Conservation (phyloP, 768 basidiomycete species). For the Clitopilus hobsonii region DNA sequence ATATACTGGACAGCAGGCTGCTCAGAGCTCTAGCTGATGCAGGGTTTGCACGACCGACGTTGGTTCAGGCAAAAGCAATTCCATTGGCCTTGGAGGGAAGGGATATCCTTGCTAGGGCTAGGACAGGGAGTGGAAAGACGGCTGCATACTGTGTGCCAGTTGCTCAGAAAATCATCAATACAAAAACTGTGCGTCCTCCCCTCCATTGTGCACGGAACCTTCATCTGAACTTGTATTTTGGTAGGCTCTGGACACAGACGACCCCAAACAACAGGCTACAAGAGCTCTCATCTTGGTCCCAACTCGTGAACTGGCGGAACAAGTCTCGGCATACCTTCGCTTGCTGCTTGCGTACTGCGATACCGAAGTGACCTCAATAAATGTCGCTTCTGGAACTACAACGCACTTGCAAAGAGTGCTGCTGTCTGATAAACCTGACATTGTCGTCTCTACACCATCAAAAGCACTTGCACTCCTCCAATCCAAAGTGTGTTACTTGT, state of each 20-base stretch:
- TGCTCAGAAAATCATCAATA: constrained; percentile 79
- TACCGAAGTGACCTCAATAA: constrained; percentile 62
- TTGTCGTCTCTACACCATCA: constrained; percentile 35
- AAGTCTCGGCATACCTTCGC: constrained; percentile 70
- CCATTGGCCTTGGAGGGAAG: constrained; percentile 84
- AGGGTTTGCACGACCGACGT: constrained; percentile 86
- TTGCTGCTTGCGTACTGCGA: constrained; percentile 75
- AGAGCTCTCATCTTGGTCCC: constrained; percentile 82
- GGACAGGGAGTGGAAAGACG: constrained; percentile 97
- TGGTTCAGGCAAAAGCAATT: constrained; percentile 89
- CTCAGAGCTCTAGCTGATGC: constrained; percentile 87
- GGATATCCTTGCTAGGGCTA: constrained; percentile 90
- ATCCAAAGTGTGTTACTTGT: constrained; percentile 22
- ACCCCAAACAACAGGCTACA: constrained; percentile 49
- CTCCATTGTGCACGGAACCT: not conserved
- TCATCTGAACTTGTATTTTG: not conserved
- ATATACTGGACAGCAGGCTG: constrained; percentile 79
- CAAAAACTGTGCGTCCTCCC: constrained; percentile 63
- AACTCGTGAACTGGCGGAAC: constrained; percentile 89
- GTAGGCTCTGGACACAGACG: constrained; percentile 33
- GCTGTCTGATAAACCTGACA: constrained; percentile 36
- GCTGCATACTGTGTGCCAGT: constrained; percentile 93
- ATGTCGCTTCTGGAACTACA: constrained; percentile 70
- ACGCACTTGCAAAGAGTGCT: constrained; percentile 58
- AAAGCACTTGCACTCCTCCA: constrained; percentile 28